Evolutionary conservation across 2,329 filamentous ascomycete genomes (phyloP).

Genomic region (Xylaria hypoxylon): DNA sequence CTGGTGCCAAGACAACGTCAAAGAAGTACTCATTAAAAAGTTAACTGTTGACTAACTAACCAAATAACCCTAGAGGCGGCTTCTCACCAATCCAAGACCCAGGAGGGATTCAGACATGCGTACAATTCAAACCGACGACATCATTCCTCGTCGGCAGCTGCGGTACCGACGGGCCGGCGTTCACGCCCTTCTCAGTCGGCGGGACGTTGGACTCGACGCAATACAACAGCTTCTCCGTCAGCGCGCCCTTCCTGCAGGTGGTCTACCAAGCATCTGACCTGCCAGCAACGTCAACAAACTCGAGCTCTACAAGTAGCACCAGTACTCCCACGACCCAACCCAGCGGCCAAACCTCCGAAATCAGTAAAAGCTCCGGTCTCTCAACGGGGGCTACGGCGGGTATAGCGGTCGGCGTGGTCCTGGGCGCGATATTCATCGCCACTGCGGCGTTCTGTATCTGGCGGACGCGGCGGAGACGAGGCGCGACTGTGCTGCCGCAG

Average conservation of each 20-base stretch:
- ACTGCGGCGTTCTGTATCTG: constrained; percentile 24
- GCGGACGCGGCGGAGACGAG: constrained; percentile 1
- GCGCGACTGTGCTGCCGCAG: background rate
- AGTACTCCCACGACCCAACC: background rate
- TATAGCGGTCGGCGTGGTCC: constrained; percentile 21
- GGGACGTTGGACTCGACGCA: constrained; percentile 4
- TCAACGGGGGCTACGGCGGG: constrained; percentile 21
- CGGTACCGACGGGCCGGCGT: constrained; percentile 16
- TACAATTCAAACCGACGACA: constrained; percentile 30
- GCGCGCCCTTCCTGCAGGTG: constrained; percentile 27
- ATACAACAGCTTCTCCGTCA: constrained; percentile 27
- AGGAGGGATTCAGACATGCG: constrained; percentile 27
- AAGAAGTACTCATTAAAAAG: background rate
- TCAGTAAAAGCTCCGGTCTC: background rate
- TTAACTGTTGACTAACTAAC: no score
- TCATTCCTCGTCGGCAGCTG: constrained; percentile 35
- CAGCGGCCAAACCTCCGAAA: background rate
- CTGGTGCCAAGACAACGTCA: background rate
- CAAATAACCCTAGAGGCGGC: constrained; percentile 20
- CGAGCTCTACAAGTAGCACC: background rate
- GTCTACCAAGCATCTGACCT: constrained; percentile 32
- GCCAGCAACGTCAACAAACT: background rate
- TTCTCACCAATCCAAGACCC: constrained; percentile 13
- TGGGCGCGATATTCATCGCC: constrained; percentile 16
- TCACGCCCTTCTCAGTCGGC: constrained; percentile 30